Percentiles rank a stretch among this genome's conserved stretches.
Evolutionary conservation across 176 grass and related monocot genomes (phyloP).

Genomic region (Carex cristatella): DNA sequence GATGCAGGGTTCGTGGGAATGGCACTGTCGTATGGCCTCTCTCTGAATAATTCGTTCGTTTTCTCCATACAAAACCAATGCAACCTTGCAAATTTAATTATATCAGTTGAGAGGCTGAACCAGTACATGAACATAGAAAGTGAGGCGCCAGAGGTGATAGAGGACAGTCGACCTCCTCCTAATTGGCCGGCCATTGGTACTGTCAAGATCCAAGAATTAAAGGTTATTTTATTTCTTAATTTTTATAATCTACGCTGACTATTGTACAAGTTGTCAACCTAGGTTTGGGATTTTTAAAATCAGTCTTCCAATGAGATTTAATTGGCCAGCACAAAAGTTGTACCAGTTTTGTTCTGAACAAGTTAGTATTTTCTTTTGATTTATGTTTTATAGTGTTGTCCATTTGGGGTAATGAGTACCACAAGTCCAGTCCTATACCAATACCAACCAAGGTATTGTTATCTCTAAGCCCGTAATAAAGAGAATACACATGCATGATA

Average conservation of each 20-base stretch:
- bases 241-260: background rate
- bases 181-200: conserved; percentile 75
- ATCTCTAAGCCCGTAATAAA: background rate
- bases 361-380: background rate
- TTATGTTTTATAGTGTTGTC: background rate
- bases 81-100: conserved; percentile 65
- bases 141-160: conserved; percentile 62
- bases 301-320: background rate
- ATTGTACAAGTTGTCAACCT: background rate
- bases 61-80: conserved; percentile 90
- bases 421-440: background rate
- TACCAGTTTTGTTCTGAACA: background rate
- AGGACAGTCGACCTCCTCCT: conserved; percentile 40
- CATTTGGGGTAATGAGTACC: background rate
- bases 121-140: conserved; percentile 83
- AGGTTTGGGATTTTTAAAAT: background rate
- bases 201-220: conserved; percentile 69
- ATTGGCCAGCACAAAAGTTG: background rate
- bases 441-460: background rate
- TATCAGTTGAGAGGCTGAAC: conserved; percentile 85
- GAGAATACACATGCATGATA: background rate
- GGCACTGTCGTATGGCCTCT: conserved; percentile 91
- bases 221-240: conserved; percentile 33
- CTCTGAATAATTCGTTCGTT: conserved; percentile 67
- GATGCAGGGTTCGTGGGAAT: conserved; percentile 83